Evolutionary conservation across 2,329 filamentous ascomycete genomes (phyloP).

Genomic region (Chalara sp.): DNA sequence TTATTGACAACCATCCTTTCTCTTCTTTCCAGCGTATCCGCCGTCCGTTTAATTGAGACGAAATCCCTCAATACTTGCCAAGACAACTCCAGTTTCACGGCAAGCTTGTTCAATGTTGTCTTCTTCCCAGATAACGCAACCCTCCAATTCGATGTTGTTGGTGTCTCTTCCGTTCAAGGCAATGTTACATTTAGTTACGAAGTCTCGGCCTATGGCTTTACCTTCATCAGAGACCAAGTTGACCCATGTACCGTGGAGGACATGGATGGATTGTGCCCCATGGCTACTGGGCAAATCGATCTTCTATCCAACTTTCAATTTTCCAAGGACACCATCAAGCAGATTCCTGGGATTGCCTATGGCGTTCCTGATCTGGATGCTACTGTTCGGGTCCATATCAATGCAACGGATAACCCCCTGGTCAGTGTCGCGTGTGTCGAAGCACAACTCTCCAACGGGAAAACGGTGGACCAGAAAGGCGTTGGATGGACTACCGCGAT

Average conservation of each 20-base stretch:
- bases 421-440: conserved; percentile 77
- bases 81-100: conserved; percentile 76
- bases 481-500: conserved; percentile 88
- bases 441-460: conserved; percentile 80
- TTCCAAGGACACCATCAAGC: conserved; percentile 45
- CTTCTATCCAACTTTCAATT: conserved; percentile 66
- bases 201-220: conserved; percentile 77
- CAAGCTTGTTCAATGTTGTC: conserved; percentile 79
- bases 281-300: conserved; percentile 77
- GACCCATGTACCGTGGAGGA: conserved; percentile 65
- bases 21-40: conserved; percentile 19
- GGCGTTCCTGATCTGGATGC: conserved; percentile 87
- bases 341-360: conserved; percentile 80
- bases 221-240: conserved; percentile 58
- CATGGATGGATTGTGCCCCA: conserved; percentile 77
- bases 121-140: conserved; percentile 71
- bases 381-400: conserved; percentile 75
- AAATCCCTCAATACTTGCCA: conserved; percentile 82
- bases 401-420: conserved; percentile 49
- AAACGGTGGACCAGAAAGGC: conserved; percentile 82
- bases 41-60: conserved; percentile 50
- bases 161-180: conserved; percentile 76
- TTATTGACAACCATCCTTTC: conserved; percentile 22
- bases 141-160: conserved; percentile 67
- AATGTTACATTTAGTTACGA: conserved; percentile 72